Evolutionary conservation across 2,329 filamentous ascomycete species (phyloP), one percentile per base, ranked within the genome.

Genomic region (Aphanocladium album): DNA sequence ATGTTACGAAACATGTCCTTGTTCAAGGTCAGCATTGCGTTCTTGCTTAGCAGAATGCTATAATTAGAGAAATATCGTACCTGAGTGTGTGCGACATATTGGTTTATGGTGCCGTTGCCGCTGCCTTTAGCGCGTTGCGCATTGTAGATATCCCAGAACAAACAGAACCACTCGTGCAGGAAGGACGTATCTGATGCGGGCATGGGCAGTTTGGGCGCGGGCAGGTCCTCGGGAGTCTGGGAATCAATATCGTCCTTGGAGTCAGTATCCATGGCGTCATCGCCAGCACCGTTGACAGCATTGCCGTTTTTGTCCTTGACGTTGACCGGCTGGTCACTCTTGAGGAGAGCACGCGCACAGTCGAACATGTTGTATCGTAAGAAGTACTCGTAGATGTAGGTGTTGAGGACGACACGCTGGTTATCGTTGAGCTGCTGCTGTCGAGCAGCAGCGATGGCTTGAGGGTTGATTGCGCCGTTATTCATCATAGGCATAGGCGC

Each of bases 81-180:
- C 83, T 96, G 90, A 64, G 89, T 92, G 70, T 96, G 90, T 62
- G 83, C 78, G 61, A 96, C 85, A 74, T 96, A 96, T 77, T 90
- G 86, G 64, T 83, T 83, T 51, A 91, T 87, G 62, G 83, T 83
- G 27, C 78, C 75, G 70, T 81, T 87, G 60, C 82, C 82, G 46
- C 23, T 50, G 59, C 83, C 84, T 73, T 86, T 88, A 69, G 82
- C 84, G 70, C 91, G 89, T 71, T 93, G 90, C 60, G 91, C 91
- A 70, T 87, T 87, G 75, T 90, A 96, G 67, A 98, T 91, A 70
- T 99, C 95, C 92, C 92, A 98, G 74, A 99, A 99, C 57, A 97
- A 83, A 70, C 88, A 91, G 79, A 96, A 99, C 95, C 95, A 99
- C 70, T 98, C 95, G 67, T 91, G 89, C n/a, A 99, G 80, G 70